Conservation (phyloP, 192 early-diverging fungal genomes). For the Spizellomyces punctatus region DNA sequence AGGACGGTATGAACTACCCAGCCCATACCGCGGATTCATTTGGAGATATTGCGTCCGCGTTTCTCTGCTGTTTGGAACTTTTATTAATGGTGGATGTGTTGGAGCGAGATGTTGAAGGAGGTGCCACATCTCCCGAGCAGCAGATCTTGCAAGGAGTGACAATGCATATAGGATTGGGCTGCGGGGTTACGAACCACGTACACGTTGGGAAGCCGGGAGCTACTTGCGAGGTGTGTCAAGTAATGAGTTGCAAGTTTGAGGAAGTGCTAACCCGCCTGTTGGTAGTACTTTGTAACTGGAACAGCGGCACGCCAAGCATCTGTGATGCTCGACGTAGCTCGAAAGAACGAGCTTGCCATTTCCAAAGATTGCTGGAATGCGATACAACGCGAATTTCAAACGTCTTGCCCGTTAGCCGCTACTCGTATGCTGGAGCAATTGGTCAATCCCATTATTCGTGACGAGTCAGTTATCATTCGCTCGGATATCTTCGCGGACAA, state of each 20-base stretch:
- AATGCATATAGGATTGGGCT: constrained; percentile 5
- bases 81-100: constrained; percentile 8
- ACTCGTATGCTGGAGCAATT: constrained; percentile 9
- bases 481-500: constrained; percentile 11
- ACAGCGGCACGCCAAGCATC: neutral
- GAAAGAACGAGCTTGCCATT: constrained; percentile 13
- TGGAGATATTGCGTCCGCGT: constrained; percentile 3
- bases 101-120: neutral
- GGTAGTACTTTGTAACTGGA: no score
- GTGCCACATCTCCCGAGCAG: constrained; percentile 10
- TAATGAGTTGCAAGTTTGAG: no score
- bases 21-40: neutral
- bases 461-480: neutral
- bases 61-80: constrained; percentile 16
- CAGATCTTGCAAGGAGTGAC: constrained; percentile 12
- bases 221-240: neutral
- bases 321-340: constrained; percentile 1
- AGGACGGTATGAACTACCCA: neutral
- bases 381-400: constrained; percentile 4
- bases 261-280: no score
- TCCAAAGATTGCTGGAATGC: constrained; percentile 6
- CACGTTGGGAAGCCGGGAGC: constrained; percentile 2
- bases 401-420: constrained; percentile 4
- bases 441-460: neutral
- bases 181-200: constrained; percentile 5